A percentile compares a stretch with the other conserved stretches of the same genome.
These are phyloP conservation scores for Exsudoporus frostii DNA, from an alignment of 768 basidiomycete species.

Conservation along the genomic window DNA sequence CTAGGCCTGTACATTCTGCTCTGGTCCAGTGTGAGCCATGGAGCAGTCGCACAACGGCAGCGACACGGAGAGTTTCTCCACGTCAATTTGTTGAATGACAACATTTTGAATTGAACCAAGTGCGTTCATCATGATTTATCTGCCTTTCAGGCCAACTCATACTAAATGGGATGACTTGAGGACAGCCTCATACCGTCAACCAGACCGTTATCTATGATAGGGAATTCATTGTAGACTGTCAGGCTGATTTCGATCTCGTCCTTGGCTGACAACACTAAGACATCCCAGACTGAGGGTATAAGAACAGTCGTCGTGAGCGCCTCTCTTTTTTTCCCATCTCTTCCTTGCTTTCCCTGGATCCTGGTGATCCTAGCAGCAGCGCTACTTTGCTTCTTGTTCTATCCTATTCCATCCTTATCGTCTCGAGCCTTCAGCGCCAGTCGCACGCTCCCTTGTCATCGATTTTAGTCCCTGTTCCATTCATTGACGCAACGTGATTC, in stretches of 20 bases:
- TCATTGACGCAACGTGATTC: conserved; percentile 14
- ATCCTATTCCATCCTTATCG: conserved; percentile 11
- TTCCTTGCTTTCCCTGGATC: conserved; percentile 42
- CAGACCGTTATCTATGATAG: not conserved
- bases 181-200: too few species aligned
- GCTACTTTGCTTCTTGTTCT: conserved; percentile 18
- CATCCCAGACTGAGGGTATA: conserved; percentile 19
- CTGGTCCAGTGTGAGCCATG: not conserved
- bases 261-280: conserved; percentile 20
- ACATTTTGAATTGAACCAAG: not conserved
- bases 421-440: conserved; percentile 23
- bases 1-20: not conserved
- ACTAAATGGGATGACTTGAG: not conserved
- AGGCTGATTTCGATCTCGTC: conserved; percentile 11
- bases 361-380: conserved; percentile 46
- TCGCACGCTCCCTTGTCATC: conserved; percentile 20
- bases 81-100: not conserved
- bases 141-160: not conserved
- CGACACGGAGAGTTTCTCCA: not conserved
- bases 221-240: conserved; percentile 9
- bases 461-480: conserved; percentile 6
- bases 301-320: conserved; percentile 9
- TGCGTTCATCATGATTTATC: not conserved
- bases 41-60: not conserved
- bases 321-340: conserved; percentile 34